phyloP scores from a whole-genome alignment of 805 yeast genomes.

The Ogataea pignaliae region DNA sequence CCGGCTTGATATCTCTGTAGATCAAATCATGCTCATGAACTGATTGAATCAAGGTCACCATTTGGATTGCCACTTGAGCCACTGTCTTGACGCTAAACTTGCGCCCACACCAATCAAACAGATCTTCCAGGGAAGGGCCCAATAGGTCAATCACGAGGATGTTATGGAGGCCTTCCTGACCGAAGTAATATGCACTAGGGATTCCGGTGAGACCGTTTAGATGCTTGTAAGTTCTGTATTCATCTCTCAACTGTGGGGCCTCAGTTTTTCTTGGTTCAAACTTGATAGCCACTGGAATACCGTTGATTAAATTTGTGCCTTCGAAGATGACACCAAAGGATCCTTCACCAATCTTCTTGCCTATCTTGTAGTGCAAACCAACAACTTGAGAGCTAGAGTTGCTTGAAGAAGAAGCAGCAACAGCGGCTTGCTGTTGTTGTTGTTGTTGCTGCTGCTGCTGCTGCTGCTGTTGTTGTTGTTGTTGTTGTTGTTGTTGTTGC shows the following conservation, averaged over 20 bases:
- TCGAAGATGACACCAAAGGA: conserved; percentile 97
- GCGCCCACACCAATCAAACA: conserved; percentile 98
- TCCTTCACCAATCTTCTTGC: conserved; percentile 97
- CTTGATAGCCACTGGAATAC: conserved; percentile 92
- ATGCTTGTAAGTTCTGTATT: conserved; percentile 90
- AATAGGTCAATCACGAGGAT: conserved; percentile 89
- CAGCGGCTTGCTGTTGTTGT: conserved; percentile 10
- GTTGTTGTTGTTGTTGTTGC: background rate
- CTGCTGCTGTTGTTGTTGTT: conserved; percentile 8
- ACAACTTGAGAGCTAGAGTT: conserved; percentile 57
- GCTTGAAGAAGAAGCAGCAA: conserved; percentile 12
- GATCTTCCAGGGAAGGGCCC: conserved; percentile 94
- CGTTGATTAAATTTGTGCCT: conserved; percentile 88
- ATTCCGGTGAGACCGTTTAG: conserved; percentile 79
- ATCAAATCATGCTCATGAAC: conserved; percentile 88
- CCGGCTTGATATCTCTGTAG: conserved; percentile 96
- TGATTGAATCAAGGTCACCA: conserved; percentile 81
- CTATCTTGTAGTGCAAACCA: conserved; percentile 94
- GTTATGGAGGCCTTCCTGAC: conserved; percentile 97
- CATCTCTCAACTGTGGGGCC: conserved; percentile 96
- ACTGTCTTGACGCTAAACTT: conserved; percentile 84
- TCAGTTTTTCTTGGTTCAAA: conserved; percentile 96
- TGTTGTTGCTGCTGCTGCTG: conserved; percentile 9
- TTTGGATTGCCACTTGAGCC: conserved; percentile 90
- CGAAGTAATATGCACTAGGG: conserved; percentile 96